Base-by-base conservation (phyloP, 139 green algal genomes). In the Microglena sp. region DNA sequence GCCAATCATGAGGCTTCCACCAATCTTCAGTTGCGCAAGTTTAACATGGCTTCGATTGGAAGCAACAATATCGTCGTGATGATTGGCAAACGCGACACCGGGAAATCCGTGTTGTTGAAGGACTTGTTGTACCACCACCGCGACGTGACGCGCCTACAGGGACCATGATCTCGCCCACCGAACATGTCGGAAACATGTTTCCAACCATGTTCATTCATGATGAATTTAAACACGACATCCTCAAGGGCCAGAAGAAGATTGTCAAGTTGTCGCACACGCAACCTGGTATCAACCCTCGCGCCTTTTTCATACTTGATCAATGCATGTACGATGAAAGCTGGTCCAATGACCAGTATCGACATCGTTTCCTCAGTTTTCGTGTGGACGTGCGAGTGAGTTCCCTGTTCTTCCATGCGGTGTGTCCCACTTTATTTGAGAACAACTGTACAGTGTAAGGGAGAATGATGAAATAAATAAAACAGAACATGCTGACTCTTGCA, bases 71-170 rank as follows among this genome's bases (percentile, higher is more conserved):
- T 74, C 2, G 8, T 68, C 44, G 50, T 74, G 33, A 18, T 74
- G 15, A 56, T 74, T 3, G 67, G 67, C 2, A 74, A 74, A 60
- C 68, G 68, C 46, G 40, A 74, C 59, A 66, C 68, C 0, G 68
- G 68, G 2, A 74, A 74, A 29, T 66, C 50, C 1, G 53, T 61
- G 35, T 36, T 74, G 2, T 15, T 62, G 27, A 54, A 55, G 11
- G 60, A 68, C 60, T 2, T 74, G 11, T 35, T 74, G 3, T 65
- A 67, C 27, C 33, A 65, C 33, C 68, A 74, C 1, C 33, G 59
- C 15, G n/a, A n/a, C n/a, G n/a, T n/a, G 50, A 74, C 26, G 43
- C 68, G 5, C 68, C 68, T 2, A 54, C 46, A 2, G 68, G 60
- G 4, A 33, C 26, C 27, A 60, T 74, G 18, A 60, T 74, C 33